Evolutionary conservation across 768 basidiomycete genomes (phyloP).

Genomic region (Strobilomyces echinocephalus): DNA sequence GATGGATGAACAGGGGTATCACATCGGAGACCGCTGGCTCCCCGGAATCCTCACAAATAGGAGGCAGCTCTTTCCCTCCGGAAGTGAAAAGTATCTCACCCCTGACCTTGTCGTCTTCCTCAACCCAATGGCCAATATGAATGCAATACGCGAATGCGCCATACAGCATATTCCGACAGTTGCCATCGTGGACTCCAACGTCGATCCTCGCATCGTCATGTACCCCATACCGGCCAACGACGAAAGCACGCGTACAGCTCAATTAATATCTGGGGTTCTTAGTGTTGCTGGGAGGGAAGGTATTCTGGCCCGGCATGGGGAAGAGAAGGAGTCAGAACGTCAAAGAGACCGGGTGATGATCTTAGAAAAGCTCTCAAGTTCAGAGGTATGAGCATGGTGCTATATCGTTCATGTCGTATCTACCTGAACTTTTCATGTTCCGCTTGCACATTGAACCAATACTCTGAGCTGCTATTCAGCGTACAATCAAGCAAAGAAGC

Average conservation of each 20-base stretch:
- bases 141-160: slow-evolving; percentile 89
- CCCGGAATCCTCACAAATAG: slow-evolving; percentile 94
- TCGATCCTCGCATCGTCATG: slow-evolving; percentile 93
- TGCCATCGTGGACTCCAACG: slow-evolving; percentile 91
- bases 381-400: slow-evolving; percentile 11
- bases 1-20: slow-evolving; percentile 75
- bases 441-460: slow-evolving; percentile 67
- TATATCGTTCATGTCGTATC: slow-evolving; percentile 8
- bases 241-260: slow-evolving; percentile 86
- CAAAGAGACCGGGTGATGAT: slow-evolving; percentile 25
- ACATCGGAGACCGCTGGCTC: slow-evolving; percentile 85
- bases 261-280: slow-evolving; percentile 84
- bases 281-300: slow-evolving; percentile 85
- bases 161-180: slow-evolving; percentile 88
- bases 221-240: slow-evolving; percentile 99
- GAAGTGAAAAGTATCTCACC: slow-evolving; percentile 47
- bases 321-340: slow-evolving; percentile 21
- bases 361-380: slow-evolving; percentile 21
- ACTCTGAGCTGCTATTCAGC: slow-evolving; percentile 41
- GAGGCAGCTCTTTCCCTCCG: slow-evolving; percentile 64
- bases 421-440: slow-evolving; percentile 32
- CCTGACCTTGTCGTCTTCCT: slow-evolving; percentile 92
- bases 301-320: slow-evolving; percentile 40
- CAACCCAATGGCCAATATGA: slow-evolving; percentile 80
- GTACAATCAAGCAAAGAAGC: neutral